Conservation (phyloP, 2,329 filamentous ascomycete species). For the Colletotrichum liaoningense region DNA sequence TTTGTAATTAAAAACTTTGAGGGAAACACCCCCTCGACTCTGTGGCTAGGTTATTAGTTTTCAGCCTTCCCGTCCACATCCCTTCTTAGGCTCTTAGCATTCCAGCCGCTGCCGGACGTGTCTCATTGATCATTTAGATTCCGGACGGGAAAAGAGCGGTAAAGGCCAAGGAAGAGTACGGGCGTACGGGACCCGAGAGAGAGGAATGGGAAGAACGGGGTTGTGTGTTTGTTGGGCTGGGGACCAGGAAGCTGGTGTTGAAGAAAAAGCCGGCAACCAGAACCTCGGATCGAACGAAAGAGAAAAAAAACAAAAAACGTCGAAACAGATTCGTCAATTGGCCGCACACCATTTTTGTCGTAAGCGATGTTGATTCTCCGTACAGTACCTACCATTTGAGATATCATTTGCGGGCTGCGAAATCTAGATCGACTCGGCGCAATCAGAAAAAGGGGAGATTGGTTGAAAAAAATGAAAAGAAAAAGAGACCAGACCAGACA, state of each 20-base stretch:
- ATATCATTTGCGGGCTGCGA: neutral
- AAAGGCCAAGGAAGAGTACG: neutral
- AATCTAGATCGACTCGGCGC: neutral
- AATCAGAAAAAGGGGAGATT: neutral
- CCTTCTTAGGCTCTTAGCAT: neutral
- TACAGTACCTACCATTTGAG: too few species aligned
- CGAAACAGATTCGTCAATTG: conserved; percentile 18
- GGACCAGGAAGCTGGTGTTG: neutral
- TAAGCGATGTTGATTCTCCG: neutral
- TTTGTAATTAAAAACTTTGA: conserved; percentile 17
- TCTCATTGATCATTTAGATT: conserved; percentile 11
- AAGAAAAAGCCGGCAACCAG: conserved; percentile 30
- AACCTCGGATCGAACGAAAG: conserved; percentile 20
- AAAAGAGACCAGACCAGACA: neutral
- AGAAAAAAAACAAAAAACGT: neutral
- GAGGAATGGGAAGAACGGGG: neutral
- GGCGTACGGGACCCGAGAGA: neutral
- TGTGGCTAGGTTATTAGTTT: neutral
- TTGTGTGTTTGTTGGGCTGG: neutral
- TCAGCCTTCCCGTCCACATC: neutral
- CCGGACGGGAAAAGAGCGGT: neutral
- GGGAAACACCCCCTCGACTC: neutral
- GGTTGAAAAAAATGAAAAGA: neutral
- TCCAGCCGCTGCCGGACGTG: conserved; percentile 4
- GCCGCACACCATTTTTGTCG: neutral